Evolutionary conservation across 192 early-diverging fungal genomes (phyloP).

Genomic region (Mortierella antarctica): DNA sequence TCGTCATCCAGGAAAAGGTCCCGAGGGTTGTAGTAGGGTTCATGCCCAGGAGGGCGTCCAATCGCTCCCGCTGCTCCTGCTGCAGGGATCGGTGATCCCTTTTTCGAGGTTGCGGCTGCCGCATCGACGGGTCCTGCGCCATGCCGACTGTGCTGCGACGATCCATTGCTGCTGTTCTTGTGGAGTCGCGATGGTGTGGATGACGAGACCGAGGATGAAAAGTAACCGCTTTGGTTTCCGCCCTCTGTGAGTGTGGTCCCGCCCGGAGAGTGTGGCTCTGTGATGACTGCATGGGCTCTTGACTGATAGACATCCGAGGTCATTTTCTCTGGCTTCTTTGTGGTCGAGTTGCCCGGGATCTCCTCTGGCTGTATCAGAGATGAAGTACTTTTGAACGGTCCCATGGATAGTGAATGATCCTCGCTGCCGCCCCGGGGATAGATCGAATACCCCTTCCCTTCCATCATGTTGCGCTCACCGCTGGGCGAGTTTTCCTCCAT

Average conservation of each 20-base stretch:
- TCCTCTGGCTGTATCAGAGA: slow-evolving; percentile 35
- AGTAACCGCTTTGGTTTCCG: slow-evolving; percentile 36
- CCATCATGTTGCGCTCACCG: neutral
- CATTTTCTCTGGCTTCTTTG: neutral
- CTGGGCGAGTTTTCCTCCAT: neutral
- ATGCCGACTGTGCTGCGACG: slow-evolving; percentile 26
- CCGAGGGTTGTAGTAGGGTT: slow-evolving; percentile 35
- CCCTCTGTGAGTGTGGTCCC: slow-evolving; percentile 40
- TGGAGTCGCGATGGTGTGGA: slow-evolving; percentile 15
- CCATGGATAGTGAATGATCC: slow-evolving; percentile 24
- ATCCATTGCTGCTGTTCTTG: slow-evolving; percentile 36
- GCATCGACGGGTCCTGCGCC: neutral
- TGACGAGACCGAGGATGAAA: slow-evolving; percentile 29
- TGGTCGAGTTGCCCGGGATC: neutral
- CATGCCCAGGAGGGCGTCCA: neutral
- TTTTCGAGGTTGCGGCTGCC: neutral
- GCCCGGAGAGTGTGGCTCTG: slow-evolving; percentile 30
- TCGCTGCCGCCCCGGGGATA: slow-evolving; percentile 15
- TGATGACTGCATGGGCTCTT: neutral
- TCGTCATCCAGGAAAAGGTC: slow-evolving; percentile 40
- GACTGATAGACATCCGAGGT: slow-evolving; percentile 2
- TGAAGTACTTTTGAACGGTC: slow-evolving; percentile 45
- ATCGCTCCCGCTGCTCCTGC: neutral
- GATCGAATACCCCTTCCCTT: slow-evolving; percentile 9
- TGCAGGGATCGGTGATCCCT: neutral